Conservation (phyloP, 352 stramenopile genomes). For the Blastocystis sp. region DNA sequence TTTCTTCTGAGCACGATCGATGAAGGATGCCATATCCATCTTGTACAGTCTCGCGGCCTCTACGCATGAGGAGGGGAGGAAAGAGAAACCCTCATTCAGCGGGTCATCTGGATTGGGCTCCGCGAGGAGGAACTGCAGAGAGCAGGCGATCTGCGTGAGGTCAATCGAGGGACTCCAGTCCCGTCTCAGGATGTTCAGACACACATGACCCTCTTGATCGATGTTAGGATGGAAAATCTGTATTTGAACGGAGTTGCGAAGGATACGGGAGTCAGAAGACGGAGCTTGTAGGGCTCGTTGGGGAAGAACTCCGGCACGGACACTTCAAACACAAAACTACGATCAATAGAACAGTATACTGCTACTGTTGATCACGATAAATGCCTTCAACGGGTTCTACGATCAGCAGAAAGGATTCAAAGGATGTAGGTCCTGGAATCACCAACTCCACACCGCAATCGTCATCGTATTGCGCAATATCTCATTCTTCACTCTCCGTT, state of each 20-base stretch:
- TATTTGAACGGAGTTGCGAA: background rate
- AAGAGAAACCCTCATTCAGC: constrained; percentile 68
- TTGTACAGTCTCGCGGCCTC: constrained; percentile 22
- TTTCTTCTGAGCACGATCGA: background rate
- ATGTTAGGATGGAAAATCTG: constrained; percentile 73
- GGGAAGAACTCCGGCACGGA: background rate
- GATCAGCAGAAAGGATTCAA: background rate
- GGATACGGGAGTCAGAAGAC: background rate
- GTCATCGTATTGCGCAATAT: constrained; percentile 37
- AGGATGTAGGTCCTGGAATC: background rate
- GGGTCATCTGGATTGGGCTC: constrained; percentile 71
- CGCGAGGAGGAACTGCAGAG: constrained; percentile 71
- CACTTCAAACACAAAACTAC: background rate
- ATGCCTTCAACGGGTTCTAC: constrained; percentile 3
- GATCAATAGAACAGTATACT: background rate
- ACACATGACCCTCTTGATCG: constrained; percentile 72
- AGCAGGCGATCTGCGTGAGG: constrained; percentile 72
- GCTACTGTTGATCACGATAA: background rate
- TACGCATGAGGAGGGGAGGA: background rate
- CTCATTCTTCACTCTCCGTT: background rate
- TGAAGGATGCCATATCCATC: background rate
- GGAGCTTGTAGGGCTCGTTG: constrained; percentile 16
- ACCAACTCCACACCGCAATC: background rate
- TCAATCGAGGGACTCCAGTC: constrained; percentile 73
- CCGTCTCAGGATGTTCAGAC: constrained; percentile 71